Evolutionary conservation across 768 basidiomycete species (phyloP).

Genomic region (Psilocybe sp.): DNA sequence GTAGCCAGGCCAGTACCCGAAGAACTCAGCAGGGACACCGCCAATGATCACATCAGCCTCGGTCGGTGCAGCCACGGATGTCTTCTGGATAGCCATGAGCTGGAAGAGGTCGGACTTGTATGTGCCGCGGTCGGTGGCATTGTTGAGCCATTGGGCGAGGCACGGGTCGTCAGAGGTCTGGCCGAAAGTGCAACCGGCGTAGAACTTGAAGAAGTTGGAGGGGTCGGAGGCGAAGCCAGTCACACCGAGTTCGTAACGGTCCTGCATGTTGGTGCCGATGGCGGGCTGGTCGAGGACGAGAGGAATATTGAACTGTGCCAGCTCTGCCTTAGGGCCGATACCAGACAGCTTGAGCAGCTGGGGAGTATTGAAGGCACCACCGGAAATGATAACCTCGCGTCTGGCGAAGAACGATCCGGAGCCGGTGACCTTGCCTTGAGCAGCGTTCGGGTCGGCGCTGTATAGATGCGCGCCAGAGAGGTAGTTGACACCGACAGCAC

Average conservation of each 20-base stretch:
- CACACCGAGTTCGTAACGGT: slow-evolving; percentile 17
- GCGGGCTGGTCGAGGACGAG: slow-evolving; percentile 45
- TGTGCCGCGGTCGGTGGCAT: background rate
- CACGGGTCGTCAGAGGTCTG: slow-evolving; percentile 3
- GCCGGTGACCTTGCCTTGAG: slow-evolving; percentile 12
- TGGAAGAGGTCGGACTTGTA: background rate
- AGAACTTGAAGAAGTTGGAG: background rate
- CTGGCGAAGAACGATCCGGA: slow-evolving; percentile 42
- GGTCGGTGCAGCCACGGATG: background rate
- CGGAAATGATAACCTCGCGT: slow-evolving; percentile 55
- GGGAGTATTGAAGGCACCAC: slow-evolving; percentile 47
- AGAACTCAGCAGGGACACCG: slow-evolving; percentile 3
- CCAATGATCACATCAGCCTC: slow-evolving; percentile 3
- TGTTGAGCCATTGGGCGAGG: slow-evolving; percentile 3
- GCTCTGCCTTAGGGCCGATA: slow-evolving; percentile 47
- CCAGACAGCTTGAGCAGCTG: slow-evolving; percentile 53
- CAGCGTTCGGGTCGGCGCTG: slow-evolving; percentile 1
- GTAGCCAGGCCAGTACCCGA: slow-evolving; percentile 2
- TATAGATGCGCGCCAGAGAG: background rate
- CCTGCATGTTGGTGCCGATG: slow-evolving; percentile 55
- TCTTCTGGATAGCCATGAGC: background rate
- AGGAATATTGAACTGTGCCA: slow-evolving; percentile 37
- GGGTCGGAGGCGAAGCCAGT: background rate
- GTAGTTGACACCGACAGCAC: slow-evolving; percentile 35
- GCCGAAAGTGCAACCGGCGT: slow-evolving; percentile 1